These are phyloP conservation scores for Sporothrix pseudoabietina DNA, from an alignment of 2,329 filamentous ascomycete genomes.

Conservation along the genomic window DNA sequence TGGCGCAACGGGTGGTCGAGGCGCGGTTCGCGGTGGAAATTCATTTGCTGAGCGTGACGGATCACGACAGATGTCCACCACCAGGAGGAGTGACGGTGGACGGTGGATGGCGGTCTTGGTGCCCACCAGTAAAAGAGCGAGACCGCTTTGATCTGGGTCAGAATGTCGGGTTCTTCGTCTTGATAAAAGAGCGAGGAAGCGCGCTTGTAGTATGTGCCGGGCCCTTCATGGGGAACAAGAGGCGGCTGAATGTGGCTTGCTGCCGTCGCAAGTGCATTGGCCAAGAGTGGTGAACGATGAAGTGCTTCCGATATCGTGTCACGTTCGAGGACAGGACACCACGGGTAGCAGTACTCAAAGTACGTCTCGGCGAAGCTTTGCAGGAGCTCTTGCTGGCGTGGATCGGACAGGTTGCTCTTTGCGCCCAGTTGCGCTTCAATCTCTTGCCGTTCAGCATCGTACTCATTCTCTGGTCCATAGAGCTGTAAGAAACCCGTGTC, in stretches of 20 bases:
- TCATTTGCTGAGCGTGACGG: slow-evolving; percentile 26
- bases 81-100: slow-evolving; percentile 22
- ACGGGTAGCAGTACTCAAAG: slow-evolving; percentile 24
- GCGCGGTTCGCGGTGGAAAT: slow-evolving; percentile 24
- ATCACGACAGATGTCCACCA: slow-evolving; percentile 27
- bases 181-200: slow-evolving; percentile 4
- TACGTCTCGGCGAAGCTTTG: slow-evolving; percentile 27
- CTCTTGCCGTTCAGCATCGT: slow-evolving; percentile 19
- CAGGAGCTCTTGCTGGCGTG: slow-evolving; percentile 19
- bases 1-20: slow-evolving; percentile 14
- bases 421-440: slow-evolving; percentile 16
- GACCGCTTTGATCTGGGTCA: slow-evolving; percentile 3
- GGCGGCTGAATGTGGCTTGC: slow-evolving; percentile 23
- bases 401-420: slow-evolving; percentile 26
- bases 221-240: slow-evolving; percentile 17
- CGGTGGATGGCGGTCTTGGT: slow-evolving; percentile 12
- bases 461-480: slow-evolving; percentile 21
- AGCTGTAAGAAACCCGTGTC: slow-evolving; percentile 25
- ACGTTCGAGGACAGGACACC: slow-evolving; percentile 23
- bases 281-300: slow-evolving; percentile 20
- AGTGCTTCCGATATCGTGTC: background rate
- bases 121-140: slow-evolving; percentile 26
- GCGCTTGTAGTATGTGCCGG: slow-evolving; percentile 17
- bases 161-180: slow-evolving; percentile 12
- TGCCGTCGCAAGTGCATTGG: slow-evolving; percentile 11